Conservation (phyloP, 106 monocot genomes). For the Triglochin maritima region DNA sequence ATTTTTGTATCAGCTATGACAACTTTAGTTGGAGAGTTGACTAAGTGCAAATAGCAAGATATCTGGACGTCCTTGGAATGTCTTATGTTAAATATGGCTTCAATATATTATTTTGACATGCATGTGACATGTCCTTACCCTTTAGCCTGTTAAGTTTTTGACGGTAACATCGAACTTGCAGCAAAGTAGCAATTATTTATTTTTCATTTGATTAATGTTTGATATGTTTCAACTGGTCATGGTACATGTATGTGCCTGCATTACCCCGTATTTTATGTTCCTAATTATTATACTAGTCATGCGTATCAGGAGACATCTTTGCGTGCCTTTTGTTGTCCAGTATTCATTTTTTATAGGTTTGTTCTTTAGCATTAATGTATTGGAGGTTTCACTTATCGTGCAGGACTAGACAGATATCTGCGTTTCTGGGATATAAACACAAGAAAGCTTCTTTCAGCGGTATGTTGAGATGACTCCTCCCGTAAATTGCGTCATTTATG, state of each 20-base stretch:
- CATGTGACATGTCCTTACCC: too few species aligned
- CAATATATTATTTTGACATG: too few species aligned
- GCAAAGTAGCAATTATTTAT: neutral
- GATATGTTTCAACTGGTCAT: too few species aligned
- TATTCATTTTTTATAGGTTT: neutral
- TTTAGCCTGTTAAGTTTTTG: too few species aligned
- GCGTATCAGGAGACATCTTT: neutral
- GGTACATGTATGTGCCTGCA: neutral
- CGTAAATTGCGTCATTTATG: neutral
- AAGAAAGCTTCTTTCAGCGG: slow-evolving; percentile 11
- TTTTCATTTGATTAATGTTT: neutral
- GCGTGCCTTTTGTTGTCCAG: neutral
- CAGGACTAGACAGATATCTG: slow-evolving; percentile 8
- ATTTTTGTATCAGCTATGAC: too few species aligned
- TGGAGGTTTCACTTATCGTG: neutral
- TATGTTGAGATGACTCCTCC: neutral
- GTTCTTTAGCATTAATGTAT: neutral
- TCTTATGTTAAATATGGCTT: too few species aligned
- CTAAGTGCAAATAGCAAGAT: too few species aligned
- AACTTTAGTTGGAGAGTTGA: too few species aligned
- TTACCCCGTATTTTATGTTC: neutral
- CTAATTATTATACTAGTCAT: neutral
- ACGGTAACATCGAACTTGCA: too few species aligned
- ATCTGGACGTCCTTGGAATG: too few species aligned
- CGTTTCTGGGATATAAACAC: slow-evolving; percentile 9